Evolutionary conservation across 345 rosid genomes (phyloP).

Genomic region (Arabidopsis thaliana): TAIR10.1 NC_003071.7:13544501-13545000

Average conservation of each 20-base stretch:
- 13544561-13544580: constrained; percentile 77
- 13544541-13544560: constrained; percentile 50
- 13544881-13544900: constrained; percentile 60
- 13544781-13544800: constrained; percentile 63
- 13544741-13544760: constrained; percentile 68
- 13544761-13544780: constrained; percentile 70
- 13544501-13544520: constrained; percentile 14
- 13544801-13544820: constrained; percentile 40
- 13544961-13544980: not conserved
- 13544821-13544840: constrained; percentile 63
- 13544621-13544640: constrained; percentile 85
- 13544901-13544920: constrained; percentile 68
- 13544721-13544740: not conserved
- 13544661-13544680: constrained; percentile 50
- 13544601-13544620: constrained; percentile 55
- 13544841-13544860: constrained; percentile 68
- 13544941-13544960: constrained; percentile 7
- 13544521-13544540: not conserved
- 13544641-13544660: constrained; percentile 81
- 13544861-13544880: constrained; percentile 65
- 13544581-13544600: constrained; percentile 67
- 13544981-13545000: not conserved
- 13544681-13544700: not conserved
- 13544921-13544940: constrained; percentile 37
- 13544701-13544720: not conserved